Base-by-base conservation (phyloP, 352 stramenopile species). In the Phytopythium aichiense region DNA sequence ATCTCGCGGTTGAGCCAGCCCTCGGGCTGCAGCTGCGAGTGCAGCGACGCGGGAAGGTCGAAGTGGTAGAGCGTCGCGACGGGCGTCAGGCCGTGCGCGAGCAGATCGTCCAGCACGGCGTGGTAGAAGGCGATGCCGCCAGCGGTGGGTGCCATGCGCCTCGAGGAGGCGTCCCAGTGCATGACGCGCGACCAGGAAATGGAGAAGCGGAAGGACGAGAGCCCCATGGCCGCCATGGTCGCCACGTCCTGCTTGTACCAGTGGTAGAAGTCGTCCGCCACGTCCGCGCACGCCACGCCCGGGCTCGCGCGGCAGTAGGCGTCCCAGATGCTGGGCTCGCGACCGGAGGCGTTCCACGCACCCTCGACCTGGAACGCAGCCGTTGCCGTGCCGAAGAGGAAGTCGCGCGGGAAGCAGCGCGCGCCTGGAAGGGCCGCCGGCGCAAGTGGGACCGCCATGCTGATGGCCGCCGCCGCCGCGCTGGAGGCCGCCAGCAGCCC, bases 41-140 rank as follows among this genome's bases (percentile, higher is more conserved):
- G 74, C 12, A 98, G 69, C 42, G 72, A 66, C 51, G 91, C 76
- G n/a, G n/a, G 96, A 15, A 98, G 63, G 72, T 99, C 96, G 94
- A 94, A 99, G 77, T 99, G 96, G 69, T 98, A 98, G 18, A 99
- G 71, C 20, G 95, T 98, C 30, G 98, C 66, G 43, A 96, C 86
- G 18, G 96, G 94, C 50, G 86, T 76, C 56, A 99, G 96, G 61
- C 81, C 74, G 55, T 81, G 71, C 3, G 55, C 67, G 7, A 82
- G 50, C 4, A 98, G 74, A 33, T 78, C 71, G 69, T 98, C 85
- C 58, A 98, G 88, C 1, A 99, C 43, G 20, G 77, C 66, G 67
- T 97, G 88, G 79, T 99, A 99, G 79, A 98, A 98, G 2, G 73
- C 73, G 45, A 99, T 78, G 12, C 95, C 95, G 15, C 77, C 68